phyloP scores from a whole-genome alignment of 306 rosid genomes.

The Cicer bijugum region DNA sequence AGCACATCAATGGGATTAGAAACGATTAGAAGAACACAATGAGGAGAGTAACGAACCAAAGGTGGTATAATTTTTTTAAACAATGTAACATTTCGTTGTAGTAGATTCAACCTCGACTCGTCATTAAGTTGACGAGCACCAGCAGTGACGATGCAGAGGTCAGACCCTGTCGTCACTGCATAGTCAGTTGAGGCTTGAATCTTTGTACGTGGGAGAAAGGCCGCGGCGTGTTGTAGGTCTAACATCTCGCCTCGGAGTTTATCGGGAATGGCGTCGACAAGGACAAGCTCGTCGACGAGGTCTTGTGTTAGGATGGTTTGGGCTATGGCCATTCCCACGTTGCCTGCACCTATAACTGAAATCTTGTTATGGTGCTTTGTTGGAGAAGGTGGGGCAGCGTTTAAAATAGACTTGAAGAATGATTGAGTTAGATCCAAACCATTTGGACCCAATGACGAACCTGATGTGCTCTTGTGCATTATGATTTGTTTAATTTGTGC shows the following conservation, averaged over 20 bases:
- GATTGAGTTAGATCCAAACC: slow-evolving; percentile 72
- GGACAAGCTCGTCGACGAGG: slow-evolving; percentile 75
- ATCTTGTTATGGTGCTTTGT: slow-evolving; percentile 68
- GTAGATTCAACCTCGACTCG: slow-evolving; percentile 75
- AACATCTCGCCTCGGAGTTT: slow-evolving; percentile 96
- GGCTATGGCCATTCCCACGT: slow-evolving; percentile 98
- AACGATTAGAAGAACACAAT: slow-evolving; percentile 63
- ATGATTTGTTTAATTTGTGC: background rate
- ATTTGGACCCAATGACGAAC: slow-evolving; percentile 68
- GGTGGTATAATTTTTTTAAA: slow-evolving; percentile 71
- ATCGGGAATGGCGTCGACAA: slow-evolving; percentile 71
- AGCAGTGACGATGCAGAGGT: slow-evolving; percentile 89
- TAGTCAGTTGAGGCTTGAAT: slow-evolving; percentile 78
- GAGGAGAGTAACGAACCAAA: slow-evolving; percentile 64
- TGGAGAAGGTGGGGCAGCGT: slow-evolving; percentile 63
- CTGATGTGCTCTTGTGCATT: slow-evolving; percentile 69
- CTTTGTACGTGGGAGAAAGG: slow-evolving; percentile 90
- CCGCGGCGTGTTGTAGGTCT: slow-evolving; percentile 92
- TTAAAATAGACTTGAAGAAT: slow-evolving; percentile 67
- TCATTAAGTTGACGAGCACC: slow-evolving; percentile 80
- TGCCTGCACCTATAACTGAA: slow-evolving; percentile 85
- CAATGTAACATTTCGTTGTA: slow-evolving; percentile 76
- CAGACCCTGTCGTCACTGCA: slow-evolving; percentile 67
- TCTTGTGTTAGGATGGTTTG: slow-evolving; percentile 93
- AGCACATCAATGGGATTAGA: slow-evolving; percentile 89